These are phyloP conservation scores for Ophiostoma angusticollis DNA, from an alignment of 2,329 filamentous ascomycete species.

Conservation along the genomic window DNA sequence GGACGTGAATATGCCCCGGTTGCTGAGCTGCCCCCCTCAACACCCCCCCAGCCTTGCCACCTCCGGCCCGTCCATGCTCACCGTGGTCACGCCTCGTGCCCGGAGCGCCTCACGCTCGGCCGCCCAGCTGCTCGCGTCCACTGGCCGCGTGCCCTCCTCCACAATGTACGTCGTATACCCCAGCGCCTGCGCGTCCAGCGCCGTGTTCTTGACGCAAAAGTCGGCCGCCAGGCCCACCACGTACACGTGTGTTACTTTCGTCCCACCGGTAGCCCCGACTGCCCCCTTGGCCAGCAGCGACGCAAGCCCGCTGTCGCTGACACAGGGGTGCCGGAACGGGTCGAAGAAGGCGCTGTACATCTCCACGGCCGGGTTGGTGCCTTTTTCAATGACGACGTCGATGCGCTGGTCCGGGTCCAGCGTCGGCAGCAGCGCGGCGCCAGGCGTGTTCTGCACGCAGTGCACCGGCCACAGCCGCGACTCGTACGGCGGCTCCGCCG, in stretches of 20 bases:
- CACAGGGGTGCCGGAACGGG: conserved; percentile 51
- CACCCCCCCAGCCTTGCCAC: conserved; percentile 42
- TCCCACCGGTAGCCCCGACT: too few species aligned
- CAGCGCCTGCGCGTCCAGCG: conserved; percentile 59
- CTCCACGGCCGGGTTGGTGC: conserved; percentile 59
- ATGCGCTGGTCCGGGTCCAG: conserved; percentile 44
- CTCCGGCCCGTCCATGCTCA: conserved; percentile 43
- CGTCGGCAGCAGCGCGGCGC: conserved; percentile 62
- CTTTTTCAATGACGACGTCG: conserved; percentile 66
- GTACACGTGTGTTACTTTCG: conserved; percentile 64
- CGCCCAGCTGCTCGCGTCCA: conserved; percentile 50
- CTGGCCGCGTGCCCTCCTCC: conserved; percentile 63
- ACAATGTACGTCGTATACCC: conserved; percentile 70
- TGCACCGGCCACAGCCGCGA: conserved; percentile 80
- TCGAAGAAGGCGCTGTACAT: conserved; percentile 92
- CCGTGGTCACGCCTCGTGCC: conserved; percentile 46
- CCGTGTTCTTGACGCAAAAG: conserved; percentile 77
- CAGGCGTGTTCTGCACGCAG: conserved; percentile 64
- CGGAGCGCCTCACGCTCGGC: conserved; percentile 40
- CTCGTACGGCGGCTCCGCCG: conserved; percentile 45
- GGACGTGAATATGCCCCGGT: too few species aligned
- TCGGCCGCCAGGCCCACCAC: conserved; percentile 79
- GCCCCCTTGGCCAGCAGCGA: conserved; percentile 38
- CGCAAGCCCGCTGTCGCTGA: conserved; percentile 52
- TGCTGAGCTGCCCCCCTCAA: too few species aligned